A percentile compares a stretch with the other conserved stretches of the same genome.
Evolutionary conservation across 345 rosid genomes (phyloP).

Genomic region (sweet orange (Citrus sinensis)): DVS_A1.0 CM039166.1:11526001-11526500

Average conservation of each 20-base stretch:
- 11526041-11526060: background rate
- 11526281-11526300: background rate
- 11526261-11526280: background rate
- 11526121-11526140: slow-evolving; percentile 11
- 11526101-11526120: background rate
- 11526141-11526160: slow-evolving; percentile 5
- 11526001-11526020: too few species aligned
- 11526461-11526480: too few species aligned
- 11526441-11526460: fast-evolving
- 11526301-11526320: too few species aligned
- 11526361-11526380: too few species aligned
- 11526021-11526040: too few species aligned
- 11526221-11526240: background rate
- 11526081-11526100: background rate
- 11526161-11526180: slow-evolving; percentile 11
- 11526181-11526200: slow-evolving; percentile 3
- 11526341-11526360: too few species aligned
- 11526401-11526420: too few species aligned
- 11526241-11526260: background rate
- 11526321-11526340: too few species aligned
- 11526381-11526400: too few species aligned
- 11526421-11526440: fast-evolving
- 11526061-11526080: background rate
- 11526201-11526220: background rate
- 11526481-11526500: too few species aligned